Evolutionary conservation across 2,329 filamentous ascomycete species (phyloP).

Genomic region (Neurospora sp.): DNA sequence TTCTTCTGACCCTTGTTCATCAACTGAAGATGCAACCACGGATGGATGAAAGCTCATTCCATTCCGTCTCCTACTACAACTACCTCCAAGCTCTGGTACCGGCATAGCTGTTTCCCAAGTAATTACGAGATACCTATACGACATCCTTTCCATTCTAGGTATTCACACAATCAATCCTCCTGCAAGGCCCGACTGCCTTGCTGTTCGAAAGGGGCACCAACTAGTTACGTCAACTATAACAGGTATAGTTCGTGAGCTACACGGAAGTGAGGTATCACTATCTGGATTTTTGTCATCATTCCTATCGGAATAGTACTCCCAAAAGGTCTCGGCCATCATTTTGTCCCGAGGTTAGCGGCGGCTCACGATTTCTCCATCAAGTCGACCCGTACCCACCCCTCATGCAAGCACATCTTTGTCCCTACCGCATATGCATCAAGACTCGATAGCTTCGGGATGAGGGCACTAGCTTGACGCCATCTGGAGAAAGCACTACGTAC

Average conservation of each 20-base stretch:
- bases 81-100: not conserved
- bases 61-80: not conserved
- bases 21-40: not conserved
- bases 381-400: not conserved
- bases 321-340: not conserved
- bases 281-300: not conserved
- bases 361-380: not conserved
- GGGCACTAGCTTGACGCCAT: not conserved
- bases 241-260: not conserved
- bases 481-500: not conserved
- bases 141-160: not conserved
- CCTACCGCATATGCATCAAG: not conserved
- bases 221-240: not conserved
- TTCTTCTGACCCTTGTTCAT: not conserved
- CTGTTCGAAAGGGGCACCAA: not conserved
- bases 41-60: not conserved
- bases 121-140: not conserved
- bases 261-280: not conserved
- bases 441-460: not conserved
- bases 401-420: not conserved
- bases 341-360: not conserved
- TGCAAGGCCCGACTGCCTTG: not conserved
- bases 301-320: not conserved
- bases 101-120: not conserved
- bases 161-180: not conserved